These are phyloP conservation scores for Boletus pseudopeckii DNA, from an alignment of 768 basidiomycete genomes.

Conservation along the genomic window DNA sequence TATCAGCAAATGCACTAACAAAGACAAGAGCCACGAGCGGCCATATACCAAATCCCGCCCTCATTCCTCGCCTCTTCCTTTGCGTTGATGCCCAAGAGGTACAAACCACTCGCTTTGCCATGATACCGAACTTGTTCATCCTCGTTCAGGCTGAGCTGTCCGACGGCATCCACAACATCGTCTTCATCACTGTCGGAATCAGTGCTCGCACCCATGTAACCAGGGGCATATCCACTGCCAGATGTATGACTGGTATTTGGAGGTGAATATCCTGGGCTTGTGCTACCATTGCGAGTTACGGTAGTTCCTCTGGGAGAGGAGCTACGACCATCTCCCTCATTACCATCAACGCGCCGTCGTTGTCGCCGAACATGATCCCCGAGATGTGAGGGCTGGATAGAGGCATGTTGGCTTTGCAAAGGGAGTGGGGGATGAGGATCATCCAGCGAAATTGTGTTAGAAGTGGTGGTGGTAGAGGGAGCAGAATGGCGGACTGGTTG, in stretches of 20 bases:
- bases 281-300: slow-evolving; percentile 13
- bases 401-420: slow-evolving; percentile 5
- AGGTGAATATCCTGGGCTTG: slow-evolving; percentile 20
- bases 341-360: slow-evolving; percentile 43
- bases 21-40: background rate
- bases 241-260: slow-evolving; percentile 11
- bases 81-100: slow-evolving; percentile 63
- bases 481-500: background rate
- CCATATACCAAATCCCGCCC: slow-evolving; percentile 71
- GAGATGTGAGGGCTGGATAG: slow-evolving; percentile 10
- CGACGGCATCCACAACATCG: slow-evolving; percentile 66
- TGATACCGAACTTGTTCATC: slow-evolving; percentile 84
- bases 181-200: slow-evolving; percentile 41
- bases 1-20: slow-evolving; percentile 17
- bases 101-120: slow-evolving; percentile 78
- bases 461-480: background rate
- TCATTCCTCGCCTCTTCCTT: slow-evolving; percentile 64
- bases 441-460: slow-evolving; percentile 9
- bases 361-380: slow-evolving; percentile 42
- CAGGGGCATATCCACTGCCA: slow-evolving; percentile 20
- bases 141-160: slow-evolving; percentile 85
- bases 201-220: slow-evolving; percentile 31
- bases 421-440: slow-evolving; percentile 10
- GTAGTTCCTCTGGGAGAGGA: slow-evolving; percentile 8
- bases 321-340: slow-evolving; percentile 1